Evolutionary conservation across 805 yeast genomes (phyloP), one percentile per base, ranked within the genome.

Genomic region (Hanseniaspora lindneri): DNA sequence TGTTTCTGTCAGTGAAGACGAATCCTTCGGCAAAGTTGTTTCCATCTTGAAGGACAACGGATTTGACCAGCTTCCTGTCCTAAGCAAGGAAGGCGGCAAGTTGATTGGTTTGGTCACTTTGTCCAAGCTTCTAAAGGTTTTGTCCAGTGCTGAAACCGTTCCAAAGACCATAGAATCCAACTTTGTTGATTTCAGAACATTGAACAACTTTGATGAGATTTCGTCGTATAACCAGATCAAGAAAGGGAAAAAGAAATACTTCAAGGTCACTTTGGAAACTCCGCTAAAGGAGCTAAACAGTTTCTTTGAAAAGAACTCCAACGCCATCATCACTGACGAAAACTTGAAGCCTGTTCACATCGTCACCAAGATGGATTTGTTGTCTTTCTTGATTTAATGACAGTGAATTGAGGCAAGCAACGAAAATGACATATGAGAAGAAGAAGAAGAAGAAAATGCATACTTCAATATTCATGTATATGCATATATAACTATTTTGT

Each of bases 361-460:
- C 52, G 95, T 83, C 51, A 84, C 95, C 52, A 84, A 84, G 71
- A 89, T 84, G 60, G 95, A 84, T 64, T 71, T 84, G 62, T 70
- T 84, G 57, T 74, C 81, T 52, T 70, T 67, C 55, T 61, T 68
- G 50, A 60, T 65, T 48, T 60, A 54, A 55, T 34, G 28, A 5
- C 5, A 6, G 20, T 36, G n/a, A 30, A 27, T 11, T 33, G n/a
- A n/a, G n/a, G n/a, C n/a, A n/a, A n/a, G n/a, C n/a, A n/a, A n/a
- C n/a, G n/a, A n/a, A n/a, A n/a, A n/a, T n/a, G n/a, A n/a, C n/a
- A n/a, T n/a, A n/a, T n/a, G n/a, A n/a, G n/a, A n/a, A n/a, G n/a
- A n/a, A n/a, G n/a, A n/a, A n/a, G n/a, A n/a, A n/a, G n/a, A n/a
- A n/a, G n/a, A n/a, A n/a, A n/a, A n/a, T n/a, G n/a, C n/a, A n/a